A percentile compares a stretch with the other conserved stretches of the same genome.
phyloP scores from a whole-genome alignment of 768 basidiomycete species.

The Kwoniella europaea region DNA sequence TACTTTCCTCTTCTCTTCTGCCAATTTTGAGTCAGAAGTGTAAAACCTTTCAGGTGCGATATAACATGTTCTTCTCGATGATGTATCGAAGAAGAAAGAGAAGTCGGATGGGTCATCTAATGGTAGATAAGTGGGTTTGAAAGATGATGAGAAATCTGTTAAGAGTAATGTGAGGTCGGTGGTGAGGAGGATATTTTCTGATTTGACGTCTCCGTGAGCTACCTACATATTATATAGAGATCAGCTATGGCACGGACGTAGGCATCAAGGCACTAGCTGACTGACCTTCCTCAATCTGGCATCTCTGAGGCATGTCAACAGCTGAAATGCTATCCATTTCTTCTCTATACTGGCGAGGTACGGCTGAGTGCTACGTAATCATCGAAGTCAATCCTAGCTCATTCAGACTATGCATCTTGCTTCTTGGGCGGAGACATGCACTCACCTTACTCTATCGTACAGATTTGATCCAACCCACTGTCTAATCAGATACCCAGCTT shows the following conservation, averaged over 20 bases:
- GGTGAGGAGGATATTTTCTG: slow-evolving; percentile 93
- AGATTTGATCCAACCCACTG: slow-evolving; percentile 94
- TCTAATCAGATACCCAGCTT: slow-evolving; percentile 90
- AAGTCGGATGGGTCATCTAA: slow-evolving; percentile 97
- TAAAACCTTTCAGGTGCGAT: slow-evolving; percentile 96
- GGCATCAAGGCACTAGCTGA: background rate
- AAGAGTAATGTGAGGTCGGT: slow-evolving; percentile 96
- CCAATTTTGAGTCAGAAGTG: slow-evolving; percentile 74
- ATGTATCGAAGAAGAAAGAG: slow-evolving; percentile 96
- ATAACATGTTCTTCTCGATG: slow-evolving; percentile 90
- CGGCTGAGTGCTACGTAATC: slow-evolving; percentile 78
- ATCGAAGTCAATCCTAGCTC: background rate
- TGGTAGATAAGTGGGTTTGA: slow-evolving; percentile 94
- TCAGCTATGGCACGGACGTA: background rate
- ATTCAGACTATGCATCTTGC: background rate
- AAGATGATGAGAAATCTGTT: slow-evolving; percentile 86
- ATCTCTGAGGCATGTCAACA: slow-evolving; percentile 81
- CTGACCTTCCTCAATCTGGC: slow-evolving; percentile 71
- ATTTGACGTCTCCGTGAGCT: slow-evolving; percentile 98
- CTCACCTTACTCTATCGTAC: slow-evolving; percentile 95
- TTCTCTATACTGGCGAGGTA: slow-evolving; percentile 91
- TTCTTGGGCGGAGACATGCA: background rate
- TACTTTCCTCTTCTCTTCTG: slow-evolving; percentile 68
- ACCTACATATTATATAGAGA: slow-evolving; percentile 60
- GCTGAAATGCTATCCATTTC: slow-evolving; percentile 96